These are phyloP conservation scores for Lobosporangium transversale DNA, from an alignment of 192 early-diverging fungal species.

Conservation along the genomic window DNA sequence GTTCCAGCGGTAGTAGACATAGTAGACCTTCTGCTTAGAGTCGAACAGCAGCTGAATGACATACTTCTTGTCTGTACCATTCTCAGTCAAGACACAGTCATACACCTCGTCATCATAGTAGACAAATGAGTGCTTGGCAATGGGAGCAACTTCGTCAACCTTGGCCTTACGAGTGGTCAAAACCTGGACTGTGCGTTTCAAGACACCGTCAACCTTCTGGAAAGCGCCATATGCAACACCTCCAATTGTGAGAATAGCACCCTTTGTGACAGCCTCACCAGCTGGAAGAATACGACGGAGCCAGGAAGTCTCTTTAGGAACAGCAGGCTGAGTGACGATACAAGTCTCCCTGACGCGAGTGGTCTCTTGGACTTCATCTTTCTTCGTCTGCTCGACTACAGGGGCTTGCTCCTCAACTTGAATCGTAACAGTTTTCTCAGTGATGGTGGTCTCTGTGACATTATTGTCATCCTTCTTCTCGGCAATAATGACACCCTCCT, in stretches of 20 bases:
- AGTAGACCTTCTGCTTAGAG: constrained; percentile 11
- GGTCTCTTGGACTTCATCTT: too few species aligned
- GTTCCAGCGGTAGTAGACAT: constrained; percentile 26
- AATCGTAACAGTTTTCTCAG: too few species aligned
- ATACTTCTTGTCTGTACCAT: constrained; percentile 21
- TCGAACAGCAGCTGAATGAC: constrained; percentile 28
- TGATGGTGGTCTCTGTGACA: too few species aligned
- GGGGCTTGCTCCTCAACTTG: too few species aligned
- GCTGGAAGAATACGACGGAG: constrained; percentile 7
- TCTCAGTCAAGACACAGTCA: constrained; percentile 19
- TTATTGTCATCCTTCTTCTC: too few species aligned
- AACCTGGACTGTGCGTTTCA: constrained; percentile 34
- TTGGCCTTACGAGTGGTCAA: constrained; percentile 24
- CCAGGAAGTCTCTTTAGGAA: constrained; percentile 14
- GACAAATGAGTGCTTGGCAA: constrained; percentile 23
- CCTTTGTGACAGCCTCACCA: too few species aligned
- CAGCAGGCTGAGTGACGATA: constrained; percentile 5
- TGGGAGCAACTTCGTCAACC: constrained; percentile 17
- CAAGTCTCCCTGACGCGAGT: too few species aligned
- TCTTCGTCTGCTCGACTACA: too few species aligned
- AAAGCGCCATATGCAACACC: constrained; percentile 9
- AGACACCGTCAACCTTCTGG: constrained; percentile 22
- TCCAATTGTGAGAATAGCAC: too few species aligned
- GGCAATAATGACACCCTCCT: too few species aligned
- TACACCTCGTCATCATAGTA: constrained; percentile 43